Conservation (phyloP, 2,329 filamentous ascomycete genomes). For the Mycocentrospora acerina region DNA sequence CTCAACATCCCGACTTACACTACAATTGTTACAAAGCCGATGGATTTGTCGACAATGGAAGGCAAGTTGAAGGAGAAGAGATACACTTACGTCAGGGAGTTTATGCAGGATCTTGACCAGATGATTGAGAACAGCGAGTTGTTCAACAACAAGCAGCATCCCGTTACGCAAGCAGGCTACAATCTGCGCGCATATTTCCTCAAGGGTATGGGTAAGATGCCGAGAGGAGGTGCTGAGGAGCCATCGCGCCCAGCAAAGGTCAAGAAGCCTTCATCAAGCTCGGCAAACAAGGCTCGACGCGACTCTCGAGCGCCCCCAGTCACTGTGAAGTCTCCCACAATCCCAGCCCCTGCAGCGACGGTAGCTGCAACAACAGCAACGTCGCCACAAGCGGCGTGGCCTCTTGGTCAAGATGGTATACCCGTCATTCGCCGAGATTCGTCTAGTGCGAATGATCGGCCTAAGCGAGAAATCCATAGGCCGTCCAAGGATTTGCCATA, state of each 20-base stretch:
- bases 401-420: conserved; percentile 73
- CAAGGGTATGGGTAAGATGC: conserved; percentile 61
- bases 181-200: conserved; percentile 62
- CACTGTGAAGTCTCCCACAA: conserved; percentile 49
- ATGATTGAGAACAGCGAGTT: conserved; percentile 75
- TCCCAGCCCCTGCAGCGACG: conserved; percentile 30
- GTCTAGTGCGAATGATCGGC: conserved; percentile 73
- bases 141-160: conserved; percentile 82
- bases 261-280: conserved; percentile 37
- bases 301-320: conserved; percentile 49
- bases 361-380: too few relatives aligned
- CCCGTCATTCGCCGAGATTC: conserved; percentile 86
- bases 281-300: conserved; percentile 45
- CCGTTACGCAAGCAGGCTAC: conserved; percentile 68
- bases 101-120: conserved; percentile 72
- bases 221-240: conserved; percentile 57
- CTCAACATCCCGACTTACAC: conserved; percentile 76
- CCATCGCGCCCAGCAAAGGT: conserved; percentile 58
- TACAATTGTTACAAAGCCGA: conserved; percentile 71
- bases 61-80: conserved; percentile 69
- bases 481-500: conserved; percentile 92
- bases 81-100: conserved; percentile 70
- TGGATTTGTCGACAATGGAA: conserved; percentile 84
- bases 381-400: conserved; percentile 61
- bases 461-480: conserved; percentile 91